Percentiles rank a stretch among this genome's conserved stretches.
phyloP scores from a whole-genome alignment of 345 rosid species.

The Hibiscus syriacus region DNA sequence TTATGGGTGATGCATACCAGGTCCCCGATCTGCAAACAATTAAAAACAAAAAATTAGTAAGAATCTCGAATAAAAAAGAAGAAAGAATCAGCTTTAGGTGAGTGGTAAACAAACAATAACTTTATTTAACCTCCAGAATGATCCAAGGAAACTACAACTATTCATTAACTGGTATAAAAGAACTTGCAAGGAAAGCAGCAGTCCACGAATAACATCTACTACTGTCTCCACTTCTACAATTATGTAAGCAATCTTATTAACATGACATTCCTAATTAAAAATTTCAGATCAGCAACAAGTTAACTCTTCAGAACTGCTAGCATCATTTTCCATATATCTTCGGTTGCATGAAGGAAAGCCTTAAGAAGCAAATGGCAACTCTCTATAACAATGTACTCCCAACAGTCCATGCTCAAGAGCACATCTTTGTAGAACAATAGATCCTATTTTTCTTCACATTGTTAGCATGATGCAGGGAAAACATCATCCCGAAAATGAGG shows the following conservation, averaged over 20 bases:
- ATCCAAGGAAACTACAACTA: background rate
- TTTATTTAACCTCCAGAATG: background rate
- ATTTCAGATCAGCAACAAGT: background rate
- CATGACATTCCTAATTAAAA: background rate
- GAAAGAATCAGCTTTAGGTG: background rate
- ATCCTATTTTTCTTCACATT: background rate
- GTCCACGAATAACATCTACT: background rate
- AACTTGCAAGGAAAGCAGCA: background rate
- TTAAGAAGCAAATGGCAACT: background rate
- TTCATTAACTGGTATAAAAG: background rate
- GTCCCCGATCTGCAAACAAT: constrained; percentile 24
- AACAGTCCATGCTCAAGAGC: background rate
- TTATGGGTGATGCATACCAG: background rate
- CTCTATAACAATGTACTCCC: background rate
- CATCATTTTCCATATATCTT: background rate
- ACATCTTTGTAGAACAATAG: background rate
- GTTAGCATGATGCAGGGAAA: background rate
- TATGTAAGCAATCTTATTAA: background rate
- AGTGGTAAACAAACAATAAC: background rate
- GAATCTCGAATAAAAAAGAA: background rate
- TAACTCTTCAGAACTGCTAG: background rate
- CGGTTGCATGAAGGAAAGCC: constrained; percentile 1
- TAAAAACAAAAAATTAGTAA: constrained; percentile 12
- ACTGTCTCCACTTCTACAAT: background rate
- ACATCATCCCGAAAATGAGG: background rate